Evolutionary conservation across 495 filamentous ascomycete species (phyloP).

Genomic region (Tuber indicum): DNA sequence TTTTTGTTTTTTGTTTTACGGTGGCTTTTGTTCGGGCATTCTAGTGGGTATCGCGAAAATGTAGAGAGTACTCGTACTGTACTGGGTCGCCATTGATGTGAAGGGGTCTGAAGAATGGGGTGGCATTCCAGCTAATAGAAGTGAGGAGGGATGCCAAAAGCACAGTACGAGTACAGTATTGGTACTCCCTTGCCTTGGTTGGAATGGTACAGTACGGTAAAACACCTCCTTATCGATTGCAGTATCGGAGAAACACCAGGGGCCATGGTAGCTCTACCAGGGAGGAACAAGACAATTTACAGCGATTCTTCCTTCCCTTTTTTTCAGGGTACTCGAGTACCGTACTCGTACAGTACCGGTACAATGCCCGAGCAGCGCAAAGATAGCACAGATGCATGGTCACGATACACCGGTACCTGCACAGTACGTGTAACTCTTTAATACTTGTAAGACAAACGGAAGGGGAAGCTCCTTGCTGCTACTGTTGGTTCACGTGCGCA

Average conservation of each 20-base stretch:
- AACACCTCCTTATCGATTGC: not conserved
- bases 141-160: not conserved
- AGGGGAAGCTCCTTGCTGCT: not conserved
- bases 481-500: not conserved
- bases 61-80: not conserved
- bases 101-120: not conserved
- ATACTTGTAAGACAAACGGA: not conserved
- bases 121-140: not conserved
- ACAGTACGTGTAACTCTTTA: not conserved
- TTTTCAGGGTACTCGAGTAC: too few species aligned
- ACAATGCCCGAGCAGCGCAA: not conserved
- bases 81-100: not conserved
- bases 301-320: too few species aligned
- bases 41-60: not conserved
- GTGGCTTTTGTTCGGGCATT: not conserved
- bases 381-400: not conserved
- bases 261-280: not conserved
- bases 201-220: too few species aligned
- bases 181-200: not conserved
- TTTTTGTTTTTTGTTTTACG: not conserved
- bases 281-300: not conserved
- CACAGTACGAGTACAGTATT: not conserved
- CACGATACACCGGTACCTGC: not conserved
- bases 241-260: not conserved
- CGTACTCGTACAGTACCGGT: not conserved